phyloP scores from a whole-genome alignment of 306 rosid genomes.

The Coriaria nepalensis region DNA sequence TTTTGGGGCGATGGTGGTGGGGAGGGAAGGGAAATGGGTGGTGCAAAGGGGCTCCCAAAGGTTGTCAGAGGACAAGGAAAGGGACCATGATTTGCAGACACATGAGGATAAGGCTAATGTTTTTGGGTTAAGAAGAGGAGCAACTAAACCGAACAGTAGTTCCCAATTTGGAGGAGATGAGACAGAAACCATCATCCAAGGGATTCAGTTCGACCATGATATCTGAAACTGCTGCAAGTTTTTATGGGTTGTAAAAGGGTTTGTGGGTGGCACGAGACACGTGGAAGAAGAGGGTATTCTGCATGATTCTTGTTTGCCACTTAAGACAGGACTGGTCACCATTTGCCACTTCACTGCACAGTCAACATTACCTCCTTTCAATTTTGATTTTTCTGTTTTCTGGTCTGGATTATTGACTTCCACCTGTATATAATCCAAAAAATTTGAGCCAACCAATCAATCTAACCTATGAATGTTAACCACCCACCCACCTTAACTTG shows the following conservation, averaged over 20 bases:
- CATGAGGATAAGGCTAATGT: slow-evolving; percentile 49
- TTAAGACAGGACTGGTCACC: background rate
- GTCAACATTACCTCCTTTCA: no score
- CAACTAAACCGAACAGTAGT: slow-evolving; percentile 32
- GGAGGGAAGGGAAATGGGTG: slow-evolving; percentile 35
- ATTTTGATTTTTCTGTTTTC: no score
- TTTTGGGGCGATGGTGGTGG: slow-evolving; percentile 2
- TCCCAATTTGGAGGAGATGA: slow-evolving; percentile 30
- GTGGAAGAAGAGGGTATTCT: slow-evolving; percentile 15
- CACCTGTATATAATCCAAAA: no score
- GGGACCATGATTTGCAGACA: slow-evolving; percentile 42
- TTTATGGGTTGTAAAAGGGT: background rate
- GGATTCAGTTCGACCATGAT: background rate
- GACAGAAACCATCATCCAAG: background rate
- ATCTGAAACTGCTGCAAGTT: no score
- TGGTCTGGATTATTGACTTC: no score
- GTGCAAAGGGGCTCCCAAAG: slow-evolving; percentile 46
- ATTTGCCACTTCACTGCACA: no score
- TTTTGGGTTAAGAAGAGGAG: slow-evolving; percentile 43
- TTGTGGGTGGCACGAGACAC: slow-evolving; percentile 12
- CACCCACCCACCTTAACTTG: no score
- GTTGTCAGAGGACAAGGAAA: slow-evolving; percentile 38
- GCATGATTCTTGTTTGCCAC: slow-evolving; percentile 36
- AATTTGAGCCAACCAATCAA: no score
- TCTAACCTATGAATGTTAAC: no score